phyloP scores from a whole-genome alignment of 768 basidiomycete genomes.

The Trametes elegans region DNA sequence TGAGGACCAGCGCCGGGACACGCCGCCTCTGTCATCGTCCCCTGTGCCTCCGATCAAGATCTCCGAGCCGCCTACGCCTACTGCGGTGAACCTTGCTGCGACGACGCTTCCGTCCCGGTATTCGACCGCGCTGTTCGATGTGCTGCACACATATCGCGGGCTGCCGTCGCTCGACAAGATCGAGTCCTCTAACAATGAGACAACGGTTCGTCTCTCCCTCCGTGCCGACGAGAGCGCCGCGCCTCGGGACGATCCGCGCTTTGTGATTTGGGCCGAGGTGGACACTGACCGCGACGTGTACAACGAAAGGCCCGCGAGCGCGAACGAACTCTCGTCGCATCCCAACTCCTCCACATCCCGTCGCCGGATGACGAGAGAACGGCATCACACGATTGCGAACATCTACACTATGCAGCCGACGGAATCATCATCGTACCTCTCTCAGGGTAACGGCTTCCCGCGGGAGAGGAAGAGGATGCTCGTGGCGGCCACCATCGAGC shows the following conservation, averaged over 20 bases:
- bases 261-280: constrained; percentile 85
- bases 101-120: constrained; percentile 59
- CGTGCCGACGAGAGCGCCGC: constrained; percentile 64
- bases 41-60: constrained; percentile 13
- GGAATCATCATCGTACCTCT: neutral
- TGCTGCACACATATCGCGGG: constrained; percentile 77
- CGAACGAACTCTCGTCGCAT: constrained; percentile 17
- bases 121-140: constrained; percentile 75
- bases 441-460: constrained; percentile 2
- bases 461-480: constrained; percentile 48
- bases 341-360: constrained; percentile 16
- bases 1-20: constrained; percentile 9
- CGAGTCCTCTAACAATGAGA: constrained; percentile 50
- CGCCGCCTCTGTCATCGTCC: constrained; percentile 9
- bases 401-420: constrained; percentile 8
- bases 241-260: constrained; percentile 85
- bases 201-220: constrained; percentile 69
- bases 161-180: constrained; percentile 71
- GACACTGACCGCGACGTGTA: constrained; percentile 26
- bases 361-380: constrained; percentile 26
- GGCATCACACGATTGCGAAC: constrained; percentile 28
- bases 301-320: constrained; percentile 10
- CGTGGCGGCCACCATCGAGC: constrained; percentile 89
- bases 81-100: constrained; percentile 40
- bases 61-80: constrained; percentile 26